Percentiles rank a stretch among this genome's conserved stretches.
Evolutionary conservation across 225 moss, liverwort and hornwort species (phyloP).

Genomic region (Ulota crispa): DNA sequence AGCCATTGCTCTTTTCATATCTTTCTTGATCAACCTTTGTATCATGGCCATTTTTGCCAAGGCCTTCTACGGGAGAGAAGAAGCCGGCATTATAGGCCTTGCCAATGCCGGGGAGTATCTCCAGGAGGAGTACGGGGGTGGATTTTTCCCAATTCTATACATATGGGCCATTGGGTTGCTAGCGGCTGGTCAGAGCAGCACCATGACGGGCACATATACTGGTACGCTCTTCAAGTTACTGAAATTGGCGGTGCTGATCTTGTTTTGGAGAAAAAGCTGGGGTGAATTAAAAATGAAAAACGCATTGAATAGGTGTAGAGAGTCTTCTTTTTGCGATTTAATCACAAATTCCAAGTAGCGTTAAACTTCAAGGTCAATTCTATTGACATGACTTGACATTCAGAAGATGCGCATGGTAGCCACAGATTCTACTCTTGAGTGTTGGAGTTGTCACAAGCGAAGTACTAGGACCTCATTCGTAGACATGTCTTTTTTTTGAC

Average conservation of each 20-base stretch:
- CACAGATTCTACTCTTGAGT: background rate
- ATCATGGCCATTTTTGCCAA: slow-evolving; percentile 96
- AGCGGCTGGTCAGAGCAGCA: slow-evolving; percentile 92
- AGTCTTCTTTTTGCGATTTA: background rate
- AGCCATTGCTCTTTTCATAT: slow-evolving; percentile 69
- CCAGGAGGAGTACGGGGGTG: slow-evolving; percentile 72
- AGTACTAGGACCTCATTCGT: background rate
- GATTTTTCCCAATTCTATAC: slow-evolving; percentile 77
- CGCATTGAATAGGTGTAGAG: background rate
- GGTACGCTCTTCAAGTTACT: slow-evolving; percentile 21
- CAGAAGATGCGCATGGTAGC: background rate
- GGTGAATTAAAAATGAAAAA: background rate
- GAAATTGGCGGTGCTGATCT: background rate
- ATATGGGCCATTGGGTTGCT: slow-evolving; percentile 94
- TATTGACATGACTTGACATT: background rate
- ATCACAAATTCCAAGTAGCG: background rate
- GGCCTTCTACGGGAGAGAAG: slow-evolving; percentile 67
- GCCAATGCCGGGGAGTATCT: slow-evolving; percentile 90
- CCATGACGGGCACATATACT: slow-evolving; percentile 96
- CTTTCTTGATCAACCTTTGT: slow-evolving; percentile 89
- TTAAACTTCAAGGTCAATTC: background rate
- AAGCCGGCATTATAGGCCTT: slow-evolving; percentile 66
- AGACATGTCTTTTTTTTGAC: slow-evolving; percentile 12
- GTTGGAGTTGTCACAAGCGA: background rate
- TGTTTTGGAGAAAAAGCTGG: background rate